A percentile compares a stretch with the other conserved stretches of the same genome.
These are phyloP conservation scores for Daldinia childiae DNA, from an alignment of 495 filamentous ascomycete genomes.

Conservation along the genomic window DNA sequence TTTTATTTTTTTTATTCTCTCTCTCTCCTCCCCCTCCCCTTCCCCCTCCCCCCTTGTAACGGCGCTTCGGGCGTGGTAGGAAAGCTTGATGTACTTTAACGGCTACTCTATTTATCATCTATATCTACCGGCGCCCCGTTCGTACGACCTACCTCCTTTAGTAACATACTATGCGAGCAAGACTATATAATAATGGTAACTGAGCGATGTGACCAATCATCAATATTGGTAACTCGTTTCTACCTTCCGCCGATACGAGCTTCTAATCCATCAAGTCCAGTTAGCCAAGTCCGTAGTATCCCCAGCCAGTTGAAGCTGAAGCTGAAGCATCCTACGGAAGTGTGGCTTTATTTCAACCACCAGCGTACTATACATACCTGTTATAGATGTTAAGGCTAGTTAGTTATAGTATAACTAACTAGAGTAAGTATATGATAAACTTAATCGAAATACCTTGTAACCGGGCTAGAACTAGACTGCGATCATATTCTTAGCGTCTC, in stretches of 20 bases:
- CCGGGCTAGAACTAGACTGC: constrained; percentile 21
- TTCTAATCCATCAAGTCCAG: constrained; percentile 12
- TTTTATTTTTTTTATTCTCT: constrained; percentile 3
- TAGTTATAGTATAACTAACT: not conserved
- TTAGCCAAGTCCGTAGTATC: constrained; percentile 12
- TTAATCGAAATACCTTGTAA: constrained; percentile 29
- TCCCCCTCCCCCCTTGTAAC: constrained; percentile 15
- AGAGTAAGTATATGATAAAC: constrained; percentile 2
- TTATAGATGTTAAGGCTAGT: constrained; percentile 11
- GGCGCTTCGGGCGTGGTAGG: constrained; percentile 38
- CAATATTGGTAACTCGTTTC: constrained; percentile 8
- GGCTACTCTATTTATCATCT: constrained; percentile 13
- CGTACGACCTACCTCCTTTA: constrained; percentile 22
- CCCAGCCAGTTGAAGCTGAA: constrained; percentile 5
- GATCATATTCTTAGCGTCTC: constrained; percentile 30
- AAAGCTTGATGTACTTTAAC: constrained; percentile 24
- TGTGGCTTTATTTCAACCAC: not conserved
- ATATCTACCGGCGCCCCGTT: constrained; percentile 21
- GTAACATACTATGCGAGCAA: constrained; percentile 31
- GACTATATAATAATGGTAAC: constrained; percentile 10
- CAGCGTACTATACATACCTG: too few relatives aligned
- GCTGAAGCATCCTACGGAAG: not conserved
- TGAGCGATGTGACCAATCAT: constrained; percentile 10
- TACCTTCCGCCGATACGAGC: not conserved
- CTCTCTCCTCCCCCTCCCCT: too few relatives aligned